Evolutionary conservation across 2,329 filamentous ascomycete genomes (phyloP).

Genomic region (Aspergillus glaucus): DNA sequence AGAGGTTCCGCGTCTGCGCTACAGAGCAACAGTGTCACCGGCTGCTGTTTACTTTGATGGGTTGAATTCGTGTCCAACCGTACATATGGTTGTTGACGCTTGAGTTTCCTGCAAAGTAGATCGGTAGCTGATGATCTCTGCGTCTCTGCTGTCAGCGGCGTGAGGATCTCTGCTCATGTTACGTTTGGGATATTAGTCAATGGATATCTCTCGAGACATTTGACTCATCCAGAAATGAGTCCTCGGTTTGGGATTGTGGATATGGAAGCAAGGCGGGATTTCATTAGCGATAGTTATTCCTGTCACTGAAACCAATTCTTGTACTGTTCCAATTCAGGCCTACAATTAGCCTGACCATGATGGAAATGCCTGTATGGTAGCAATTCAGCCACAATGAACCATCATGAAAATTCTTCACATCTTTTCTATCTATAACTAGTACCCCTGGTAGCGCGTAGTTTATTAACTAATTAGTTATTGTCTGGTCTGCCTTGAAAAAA

Average conservation of each 20-base stretch:
- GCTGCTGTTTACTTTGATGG: slow-evolving; percentile 9
- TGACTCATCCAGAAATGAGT: too few relatives aligned
- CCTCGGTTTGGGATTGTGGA: too few relatives aligned
- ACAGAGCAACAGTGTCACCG: neutral
- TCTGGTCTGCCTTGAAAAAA: neutral
- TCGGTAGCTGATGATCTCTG: slow-evolving; percentile 1
- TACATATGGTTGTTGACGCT: slow-evolving; percentile 21
- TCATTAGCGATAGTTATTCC: neutral
- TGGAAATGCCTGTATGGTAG: neutral
- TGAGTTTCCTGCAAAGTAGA: slow-evolving; percentile 28
- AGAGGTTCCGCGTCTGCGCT: slow-evolving; percentile 7
- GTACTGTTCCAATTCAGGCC: neutral
- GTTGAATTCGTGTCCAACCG: slow-evolving; percentile 33
- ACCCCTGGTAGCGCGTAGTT: too few relatives aligned
- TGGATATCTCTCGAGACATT: too few relatives aligned
- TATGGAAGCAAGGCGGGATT: neutral
- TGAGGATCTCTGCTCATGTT: neutral
- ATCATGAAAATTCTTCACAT: neutral
- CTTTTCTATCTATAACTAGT: too few relatives aligned
- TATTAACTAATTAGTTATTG: neutral
- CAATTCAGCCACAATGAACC: neutral
- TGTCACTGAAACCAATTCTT: neutral
- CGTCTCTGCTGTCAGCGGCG: neutral
- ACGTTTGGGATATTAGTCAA: neutral
- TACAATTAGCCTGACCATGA: neutral